Evolutionary conservation across 2,329 filamentous ascomycete species (phyloP), one percentile per base, ranked within the genome.

Genomic region (Pochonia chlamydosporia): DNA sequence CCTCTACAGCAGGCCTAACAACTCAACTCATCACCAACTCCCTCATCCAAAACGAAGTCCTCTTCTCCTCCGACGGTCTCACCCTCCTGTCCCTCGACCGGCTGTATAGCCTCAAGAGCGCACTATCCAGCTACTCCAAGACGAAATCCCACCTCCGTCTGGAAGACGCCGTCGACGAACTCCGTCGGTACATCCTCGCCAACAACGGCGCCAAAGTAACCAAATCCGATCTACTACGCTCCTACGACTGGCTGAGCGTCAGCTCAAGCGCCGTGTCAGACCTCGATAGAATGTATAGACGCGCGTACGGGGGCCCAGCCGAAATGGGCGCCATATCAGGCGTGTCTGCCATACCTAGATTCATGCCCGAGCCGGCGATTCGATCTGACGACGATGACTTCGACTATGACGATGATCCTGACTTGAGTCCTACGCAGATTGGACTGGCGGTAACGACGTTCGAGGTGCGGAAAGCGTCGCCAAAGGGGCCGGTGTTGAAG

Each of bases 91-190:
- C 79, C 0, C 70, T 84, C 10, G 82, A 85, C 61, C 72, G 79
- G 43, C 62, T 84, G 40, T 86, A 84, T 64, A 81, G 77, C 36
- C 79, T 86, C 66, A 84, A 84, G 60, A 70, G 72, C 40, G 78
- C 79, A 1, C 69, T 85, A 10, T 72, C 76, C 16, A 73, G 72
- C 52, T 84, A 84, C 59, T 72, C 76, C 4, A 70, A 69, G 48
- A 72, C 70, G 1, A 63, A 60, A 16, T 67, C 66, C 30, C 64
- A 64, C 10, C 59, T 67, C 26, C 69, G 74, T 10, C 70, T 84
- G 8, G 78, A 82, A 54, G 74, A 81, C 41, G 79, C 81, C 24
- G 78, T 85, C 41, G 79, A 84, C 59, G 80, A 82, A 58, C 69
- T 85, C 31, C 73, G 80, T 3, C 72, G 80, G 4, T 72, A 81